Evolutionary conservation across 495 filamentous ascomycete species (phyloP).

Genomic region (Annulohypoxylon stygium): DNA sequence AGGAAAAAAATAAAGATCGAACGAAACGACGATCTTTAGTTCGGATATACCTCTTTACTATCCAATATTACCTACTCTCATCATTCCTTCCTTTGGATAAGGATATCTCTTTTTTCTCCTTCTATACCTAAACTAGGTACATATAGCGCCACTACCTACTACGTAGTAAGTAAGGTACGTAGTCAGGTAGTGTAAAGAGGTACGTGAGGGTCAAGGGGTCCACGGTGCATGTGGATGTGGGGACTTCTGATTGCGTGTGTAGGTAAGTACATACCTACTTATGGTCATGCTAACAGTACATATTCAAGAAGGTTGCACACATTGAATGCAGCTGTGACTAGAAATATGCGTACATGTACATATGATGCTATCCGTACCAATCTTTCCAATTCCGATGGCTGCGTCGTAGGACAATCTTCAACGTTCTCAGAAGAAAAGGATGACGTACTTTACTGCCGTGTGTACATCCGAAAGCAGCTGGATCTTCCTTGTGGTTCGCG

Average conservation of each 20-base stretch:
- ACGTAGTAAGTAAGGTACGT: background rate
- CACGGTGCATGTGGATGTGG: background rate
- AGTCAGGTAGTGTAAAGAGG: background rate
- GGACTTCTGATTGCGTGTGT: background rate
- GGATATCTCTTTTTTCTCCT: background rate
- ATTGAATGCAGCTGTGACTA: background rate
- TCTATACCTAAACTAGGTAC: background rate
- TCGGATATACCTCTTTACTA: constrained; percentile 2
- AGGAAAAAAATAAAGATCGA: background rate
- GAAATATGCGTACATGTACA: background rate
- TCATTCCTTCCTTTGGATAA: constrained; percentile 17
- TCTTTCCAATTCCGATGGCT: background rate
- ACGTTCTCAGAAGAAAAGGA: constrained; percentile 22
- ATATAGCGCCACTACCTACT: background rate
- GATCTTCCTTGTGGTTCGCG: constrained; percentile 21
- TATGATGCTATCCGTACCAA: background rate
- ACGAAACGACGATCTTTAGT: constrained; percentile 5
- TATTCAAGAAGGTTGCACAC: too few species aligned
- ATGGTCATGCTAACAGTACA: too few species aligned
- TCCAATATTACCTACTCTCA: background rate
- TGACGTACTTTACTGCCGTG: constrained; percentile 34
- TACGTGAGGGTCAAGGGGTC: constrained; percentile 1
- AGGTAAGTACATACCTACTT: background rate
- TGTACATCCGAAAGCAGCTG: constrained; percentile 24
- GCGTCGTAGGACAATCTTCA: constrained; percentile 15